Evolutionary conservation across 495 filamentous ascomycete genomes (phyloP), one percentile per base, ranked within the genome.

Genomic region (Apodospora peruviana): DNA sequence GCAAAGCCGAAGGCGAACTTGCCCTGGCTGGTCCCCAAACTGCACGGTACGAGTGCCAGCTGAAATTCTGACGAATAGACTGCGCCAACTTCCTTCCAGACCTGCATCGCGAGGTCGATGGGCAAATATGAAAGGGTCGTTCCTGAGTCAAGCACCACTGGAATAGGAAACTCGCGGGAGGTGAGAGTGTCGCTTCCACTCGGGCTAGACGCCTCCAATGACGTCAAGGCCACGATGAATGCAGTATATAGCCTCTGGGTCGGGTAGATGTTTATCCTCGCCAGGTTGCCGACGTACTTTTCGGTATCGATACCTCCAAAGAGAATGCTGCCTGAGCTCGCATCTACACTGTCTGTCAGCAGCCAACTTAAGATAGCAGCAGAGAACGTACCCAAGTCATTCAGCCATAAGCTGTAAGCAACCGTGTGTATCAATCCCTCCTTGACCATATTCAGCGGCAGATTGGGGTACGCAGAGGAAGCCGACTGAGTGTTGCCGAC

Each of bases 281-380:
- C 72, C 2, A 98, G 78, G 2, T 80, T 59, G 20, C 90, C 93
- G 14, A 68, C 67, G 60, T 86, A 98, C 64, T 95, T 96, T 20
- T 77, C 79, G 0, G 86, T 90, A 60, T 98, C 86, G 44, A 98
- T 87, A 18, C 94, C 93, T 19, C 93, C 93, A 53, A 98, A 98
- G 5, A 97, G 53, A 36, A 76, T 74, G 48, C 43, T 71, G 25
- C 73, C 73, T 10, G 59, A 65, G 52, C 62, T 71, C 2, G 73
- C 59, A 39, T 70, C 67, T 68, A 11, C 1, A 0, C 20, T 8
- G 3, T 9, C 1, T 9, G 43, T 55, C 20, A 54, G 48, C 1
- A 9, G 5, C 20, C 16, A 21, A 10, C 11, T 32, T 18, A 2
- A 17, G 20, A 11, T 24, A 14, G n/a, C 1, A 21, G 22, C 3